phyloP scores from a whole-genome alignment of 1,284 basidiomycete genomes.

The Meripilus lineatus region DNA sequence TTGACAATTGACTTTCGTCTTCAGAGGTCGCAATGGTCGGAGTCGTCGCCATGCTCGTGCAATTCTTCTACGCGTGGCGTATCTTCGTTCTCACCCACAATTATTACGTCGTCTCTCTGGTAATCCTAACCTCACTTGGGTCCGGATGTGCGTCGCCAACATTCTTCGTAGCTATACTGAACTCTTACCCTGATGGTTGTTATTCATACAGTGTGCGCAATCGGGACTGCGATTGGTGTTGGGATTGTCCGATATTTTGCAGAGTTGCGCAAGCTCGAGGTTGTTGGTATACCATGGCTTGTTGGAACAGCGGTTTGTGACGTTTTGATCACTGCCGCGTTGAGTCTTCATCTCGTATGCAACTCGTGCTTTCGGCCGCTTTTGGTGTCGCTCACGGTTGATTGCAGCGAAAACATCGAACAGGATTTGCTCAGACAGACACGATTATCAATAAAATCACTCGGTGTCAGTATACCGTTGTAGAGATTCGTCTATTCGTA shows the following conservation, averaged over 20 bases:
- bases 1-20: too few relatives aligned
- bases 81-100: background rate
- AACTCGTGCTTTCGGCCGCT: background rate
- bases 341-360: constrained; percentile 25
- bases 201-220: constrained; percentile 22
- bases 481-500: background rate
- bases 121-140: background rate
- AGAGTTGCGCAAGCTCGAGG: constrained; percentile 26
- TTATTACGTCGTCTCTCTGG: background rate
- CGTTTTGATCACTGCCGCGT: constrained; percentile 22
- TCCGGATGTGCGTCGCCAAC: constrained; percentile 14
- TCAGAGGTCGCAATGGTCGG: too few relatives aligned
- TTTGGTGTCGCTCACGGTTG: background rate
- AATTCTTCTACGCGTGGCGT: constrained; percentile 1
- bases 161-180: constrained; percentile 11
- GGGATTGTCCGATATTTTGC: constrained; percentile 25
- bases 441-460: constrained; percentile 11
- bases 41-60: background rate
- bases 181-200: background rate
- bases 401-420: constrained; percentile 9
- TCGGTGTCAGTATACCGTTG: constrained; percentile 7
- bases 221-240: constrained; percentile 29
- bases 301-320: constrained; percentile 24
- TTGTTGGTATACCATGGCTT: constrained; percentile 30
- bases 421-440: constrained; percentile 10